These are phyloP conservation scores for Chenopodium suecicum DNA, from an alignment of 148 eudicot genomes.

Conservation along the genomic window DNA sequence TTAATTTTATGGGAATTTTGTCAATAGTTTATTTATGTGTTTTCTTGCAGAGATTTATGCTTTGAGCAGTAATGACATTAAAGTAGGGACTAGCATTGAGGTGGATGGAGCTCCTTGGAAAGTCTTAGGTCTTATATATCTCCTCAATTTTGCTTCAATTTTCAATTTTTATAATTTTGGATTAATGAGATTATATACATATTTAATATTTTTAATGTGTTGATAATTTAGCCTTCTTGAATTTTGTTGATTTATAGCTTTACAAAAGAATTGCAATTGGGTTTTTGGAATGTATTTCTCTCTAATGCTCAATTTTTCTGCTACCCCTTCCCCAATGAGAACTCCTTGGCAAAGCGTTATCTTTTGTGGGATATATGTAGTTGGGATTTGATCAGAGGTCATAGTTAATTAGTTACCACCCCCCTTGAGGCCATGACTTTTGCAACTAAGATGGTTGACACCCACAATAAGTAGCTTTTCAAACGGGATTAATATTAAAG, in stretches of 20 bases:
- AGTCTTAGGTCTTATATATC: constrained; percentile 68
- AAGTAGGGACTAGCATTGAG: constrained; percentile 79
- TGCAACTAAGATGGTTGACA: neutral
- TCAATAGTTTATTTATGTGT: neutral
- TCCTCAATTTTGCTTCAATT: neutral
- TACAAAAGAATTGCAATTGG: neutral
- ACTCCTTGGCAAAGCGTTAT: neutral
- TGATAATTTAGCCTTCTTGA: neutral
- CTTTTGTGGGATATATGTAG: neutral
- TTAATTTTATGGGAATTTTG: neutral
- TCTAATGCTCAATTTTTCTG: neutral
- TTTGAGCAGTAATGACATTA: constrained; percentile 80
- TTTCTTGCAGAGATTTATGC: constrained; percentile 66
- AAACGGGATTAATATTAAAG: neutral
- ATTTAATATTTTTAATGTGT: neutral
- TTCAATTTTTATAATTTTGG: neutral
- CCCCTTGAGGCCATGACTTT: neutral
- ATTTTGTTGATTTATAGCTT: constrained; percentile 3
- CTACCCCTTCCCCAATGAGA: neutral
- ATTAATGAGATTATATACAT: neutral
- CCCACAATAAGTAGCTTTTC: neutral
- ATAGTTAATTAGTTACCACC: too few relatives aligned
- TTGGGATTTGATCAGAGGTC: too few relatives aligned
- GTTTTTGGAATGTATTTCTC: neutral
- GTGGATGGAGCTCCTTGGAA: constrained; percentile 95